Evolutionary conservation across 345 rosid genomes (phyloP), one percentile per base, ranked within the genome.

Genomic region (Salix suchowensis): DNA sequence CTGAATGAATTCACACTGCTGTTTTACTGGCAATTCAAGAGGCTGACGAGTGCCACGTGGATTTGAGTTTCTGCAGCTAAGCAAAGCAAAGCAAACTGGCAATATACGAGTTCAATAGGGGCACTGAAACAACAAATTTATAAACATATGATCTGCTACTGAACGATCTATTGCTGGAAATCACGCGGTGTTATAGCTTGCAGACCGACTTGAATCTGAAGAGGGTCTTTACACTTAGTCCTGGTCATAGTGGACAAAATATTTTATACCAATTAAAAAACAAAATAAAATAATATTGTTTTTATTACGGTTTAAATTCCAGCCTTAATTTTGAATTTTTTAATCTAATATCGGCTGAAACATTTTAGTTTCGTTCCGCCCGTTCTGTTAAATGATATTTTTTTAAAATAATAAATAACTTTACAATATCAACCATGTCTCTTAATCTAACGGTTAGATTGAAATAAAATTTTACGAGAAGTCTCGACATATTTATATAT

Each of bases 81-180:
- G 28, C 74, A 70, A 48, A 70, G 16, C 79, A 2, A 48, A 30
- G 74, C 69, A 77, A 15, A 48, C 32, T 2, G 74, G 69, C 0
- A 77, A 46, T 19, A 77, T 18, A 77, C 18, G 21, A 60, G 79
- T 61, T 62, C 70, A 32, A 69, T 70, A 1, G 79, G 69, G 23
- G 39, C 74, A 23, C 6, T 2, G 67, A 48, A 6, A 7, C 30
- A 6, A 7, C 30, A 11, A 76, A 68, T 3, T 26, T 15, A 32
- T 68, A 73, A 15, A 9, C 4, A 16, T n/a, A 61, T 34, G 39
- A 62, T 40, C 28, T 23, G 37, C 12, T 30, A 30, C 32, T 3
- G 14, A 15, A 60, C 8, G 69, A 23, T 60, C 40, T 14, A 0
- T 6, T 12, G 12, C 3, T 40, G 44, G 44, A 12, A 40, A 40